Evolutionary conservation across 148 eudicot genomes (phyloP).

Genomic region (Selenicereus undatus): DNA sequence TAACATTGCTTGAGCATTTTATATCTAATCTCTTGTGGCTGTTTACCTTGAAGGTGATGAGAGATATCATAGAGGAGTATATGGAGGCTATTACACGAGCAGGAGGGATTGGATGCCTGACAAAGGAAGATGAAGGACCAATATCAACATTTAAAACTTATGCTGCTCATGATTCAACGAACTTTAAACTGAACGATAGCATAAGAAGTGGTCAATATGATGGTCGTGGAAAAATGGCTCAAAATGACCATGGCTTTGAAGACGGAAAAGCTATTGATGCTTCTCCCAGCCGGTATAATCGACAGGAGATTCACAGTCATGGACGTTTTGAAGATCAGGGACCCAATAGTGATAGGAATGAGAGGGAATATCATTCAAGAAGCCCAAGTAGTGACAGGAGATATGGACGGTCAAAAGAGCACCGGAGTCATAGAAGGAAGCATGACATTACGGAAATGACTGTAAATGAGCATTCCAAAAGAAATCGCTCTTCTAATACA

Average conservation of each 20-base stretch:
- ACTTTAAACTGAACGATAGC: conserved; percentile 22
- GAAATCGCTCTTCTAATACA: conserved; percentile 15
- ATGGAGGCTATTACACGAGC: conserved; percentile 74
- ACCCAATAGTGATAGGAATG: conserved; percentile 26
- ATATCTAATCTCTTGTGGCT: background rate
- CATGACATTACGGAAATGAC: conserved; percentile 23
- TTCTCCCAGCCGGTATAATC: conserved; percentile 26
- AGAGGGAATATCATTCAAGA: conserved; percentile 34
- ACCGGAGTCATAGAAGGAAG: conserved; percentile 40
- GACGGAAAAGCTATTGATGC: conserved; percentile 18
- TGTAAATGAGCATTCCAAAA: conserved; percentile 27
- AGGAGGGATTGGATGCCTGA: conserved; percentile 54
- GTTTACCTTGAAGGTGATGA: conserved; percentile 50
- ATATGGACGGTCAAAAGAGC: conserved; percentile 37
- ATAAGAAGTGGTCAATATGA: conserved; percentile 21
- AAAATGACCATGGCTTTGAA: conserved; percentile 23
- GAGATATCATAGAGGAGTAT: conserved; percentile 86
- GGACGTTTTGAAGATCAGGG: conserved; percentile 31
- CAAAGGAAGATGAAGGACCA: conserved; percentile 35
- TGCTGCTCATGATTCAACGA: conserved; percentile 23
- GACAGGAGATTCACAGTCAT: conserved; percentile 26
- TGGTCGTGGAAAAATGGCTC: conserved; percentile 27
- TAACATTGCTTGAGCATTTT: background rate
- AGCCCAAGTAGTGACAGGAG: conserved; percentile 39
- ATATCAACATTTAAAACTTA: conserved; percentile 31